phyloP scores from a whole-genome alignment of 2,329 filamentous ascomycete genomes.

The Corinectria fuckeliana region DNA sequence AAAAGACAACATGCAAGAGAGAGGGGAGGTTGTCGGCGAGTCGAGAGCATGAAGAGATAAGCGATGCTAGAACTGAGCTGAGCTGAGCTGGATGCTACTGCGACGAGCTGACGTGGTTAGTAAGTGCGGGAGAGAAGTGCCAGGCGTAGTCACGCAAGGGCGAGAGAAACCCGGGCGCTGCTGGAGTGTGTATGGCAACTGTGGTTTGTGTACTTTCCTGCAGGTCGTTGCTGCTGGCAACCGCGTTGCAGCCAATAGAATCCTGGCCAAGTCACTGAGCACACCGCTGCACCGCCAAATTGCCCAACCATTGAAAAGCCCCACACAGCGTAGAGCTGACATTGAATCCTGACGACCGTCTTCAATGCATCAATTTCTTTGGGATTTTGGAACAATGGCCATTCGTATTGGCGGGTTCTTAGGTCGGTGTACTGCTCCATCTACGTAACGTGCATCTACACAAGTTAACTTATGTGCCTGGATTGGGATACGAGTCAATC shows the following conservation, averaged over 20 bases:
- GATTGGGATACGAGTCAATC: neutral
- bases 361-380: neutral
- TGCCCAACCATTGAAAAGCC: neutral
- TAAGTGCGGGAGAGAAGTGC: constrained; percentile 26
- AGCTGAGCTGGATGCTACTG: constrained; percentile 11
- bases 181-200: constrained; percentile 3
- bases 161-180: constrained; percentile 14
- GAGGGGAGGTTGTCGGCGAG: constrained; percentile 23
- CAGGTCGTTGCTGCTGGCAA: constrained; percentile 43
- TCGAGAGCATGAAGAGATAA: constrained; percentile 31
- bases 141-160: constrained; percentile 24
- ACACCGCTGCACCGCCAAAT: constrained; percentile 5
- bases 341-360: neutral
- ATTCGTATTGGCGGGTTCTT: neutral
- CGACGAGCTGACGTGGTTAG: constrained; percentile 28
- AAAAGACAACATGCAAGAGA: constrained; percentile 38
- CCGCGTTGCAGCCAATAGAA: constrained; percentile 10
- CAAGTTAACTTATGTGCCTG: neutral
- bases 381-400: neutral
- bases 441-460: neutral
- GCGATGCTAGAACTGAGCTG: constrained; percentile 35
- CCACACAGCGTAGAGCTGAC: constrained; percentile 2
- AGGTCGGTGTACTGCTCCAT: neutral
- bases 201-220: constrained; percentile 46
- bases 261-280: neutral